Base-by-base conservation (phyloP, 2,329 filamentous ascomycete species). In the Xylaria hypoxylon region DNA sequence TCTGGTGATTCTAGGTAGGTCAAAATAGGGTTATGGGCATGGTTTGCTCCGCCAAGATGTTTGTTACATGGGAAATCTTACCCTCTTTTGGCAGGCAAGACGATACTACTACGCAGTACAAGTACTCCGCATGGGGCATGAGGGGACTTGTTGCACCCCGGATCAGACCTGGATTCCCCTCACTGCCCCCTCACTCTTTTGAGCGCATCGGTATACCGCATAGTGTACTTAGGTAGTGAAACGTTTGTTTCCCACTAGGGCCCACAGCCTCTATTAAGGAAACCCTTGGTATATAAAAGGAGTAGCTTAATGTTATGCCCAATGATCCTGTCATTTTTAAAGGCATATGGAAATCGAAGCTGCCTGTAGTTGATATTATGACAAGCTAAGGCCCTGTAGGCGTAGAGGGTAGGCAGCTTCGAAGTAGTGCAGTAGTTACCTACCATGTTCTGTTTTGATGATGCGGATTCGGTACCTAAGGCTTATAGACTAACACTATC, bases 51-150 rank as follows among this genome's bases (percentile, higher is more conserved):
- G 42, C 50, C 50, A 53, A 61, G 59, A 35, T 15, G 15, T 50
- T 38, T n/a, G 6, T 47, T 33, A 58, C 33, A 62, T 31, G 40
- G 26, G 31, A 53, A 45, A 66, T 57, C 48, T 40, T 62, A 22
- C n/a, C 64, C 33, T 15, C n/a, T 63, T 66, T 63, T 55, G 64
- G 64, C 53, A 66, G 64, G 59, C 63, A 58, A 47, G 42, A 31
- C 11, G 22, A 22, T 47, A 19, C 8, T 40, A 53, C 19, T 53
- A 22, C n/a, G 2, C n/a, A n/a, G n/a, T 5, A 19, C 2, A 52
- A 19, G 31, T 17, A 42, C 59, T 56, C 51, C 47, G 53, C 53
- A 59, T 45, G 61, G 45, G 52, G 33, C 31, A 19, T 33, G 47
- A 51, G 47, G 48, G 28, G 45, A 56, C 40, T 47, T 47, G 19